These are phyloP conservation scores for Talaromyces nanjingensis DNA, from an alignment of 495 filamentous ascomycete species.

Conservation along the genomic window DNA sequence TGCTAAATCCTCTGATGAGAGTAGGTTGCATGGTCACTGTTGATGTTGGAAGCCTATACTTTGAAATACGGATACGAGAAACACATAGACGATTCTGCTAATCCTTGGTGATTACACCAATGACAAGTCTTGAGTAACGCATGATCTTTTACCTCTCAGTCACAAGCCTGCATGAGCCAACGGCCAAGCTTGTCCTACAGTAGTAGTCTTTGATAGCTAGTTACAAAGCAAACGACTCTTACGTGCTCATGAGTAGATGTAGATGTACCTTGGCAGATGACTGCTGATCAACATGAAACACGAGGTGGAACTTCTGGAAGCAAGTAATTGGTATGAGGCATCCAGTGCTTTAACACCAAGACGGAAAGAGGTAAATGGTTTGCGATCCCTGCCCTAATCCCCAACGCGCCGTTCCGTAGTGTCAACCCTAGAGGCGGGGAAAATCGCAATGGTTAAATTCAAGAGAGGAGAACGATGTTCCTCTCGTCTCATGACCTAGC, in stretches of 20 bases:
- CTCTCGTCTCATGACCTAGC: not conserved
- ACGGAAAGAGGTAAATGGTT: not conserved
- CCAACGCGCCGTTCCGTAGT: not conserved
- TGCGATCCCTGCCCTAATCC: not conserved
- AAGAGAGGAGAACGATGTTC: not conserved
- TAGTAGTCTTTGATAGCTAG: not conserved
- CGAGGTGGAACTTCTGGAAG: not conserved
- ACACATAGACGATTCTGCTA: not conserved
- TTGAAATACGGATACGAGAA: not conserved
- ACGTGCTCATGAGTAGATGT: not conserved
- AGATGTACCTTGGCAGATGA: not conserved
- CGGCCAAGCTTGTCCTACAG: not conserved
- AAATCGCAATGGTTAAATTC: not conserved
- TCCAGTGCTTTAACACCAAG: not conserved
- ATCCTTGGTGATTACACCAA: not conserved
- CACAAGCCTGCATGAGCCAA: not conserved
- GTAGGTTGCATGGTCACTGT: not conserved
- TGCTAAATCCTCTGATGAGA: not conserved
- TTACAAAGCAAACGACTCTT: not conserved
- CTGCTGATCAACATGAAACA: not conserved
- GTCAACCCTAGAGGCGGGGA: not conserved
- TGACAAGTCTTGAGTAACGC: not conserved
- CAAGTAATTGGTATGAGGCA: not conserved
- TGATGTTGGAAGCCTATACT: not conserved
- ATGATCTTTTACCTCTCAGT: not conserved